Conservation (phyloP, 1,284 basidiomycete genomes). For the Tylopilus sp. region DNA sequence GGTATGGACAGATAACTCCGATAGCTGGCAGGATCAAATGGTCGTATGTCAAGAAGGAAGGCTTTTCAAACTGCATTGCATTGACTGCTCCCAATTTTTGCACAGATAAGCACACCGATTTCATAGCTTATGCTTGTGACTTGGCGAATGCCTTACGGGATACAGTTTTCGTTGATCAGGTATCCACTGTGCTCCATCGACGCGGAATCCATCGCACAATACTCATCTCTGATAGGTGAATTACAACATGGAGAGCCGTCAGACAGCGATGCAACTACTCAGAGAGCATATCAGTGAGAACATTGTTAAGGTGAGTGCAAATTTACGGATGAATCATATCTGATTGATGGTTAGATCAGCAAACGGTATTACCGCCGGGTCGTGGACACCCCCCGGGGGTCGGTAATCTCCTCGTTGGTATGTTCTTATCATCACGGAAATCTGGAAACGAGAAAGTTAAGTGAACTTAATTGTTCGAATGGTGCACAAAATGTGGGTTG, state of each 20-base stretch:
- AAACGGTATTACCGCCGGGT: constrained; percentile 77
- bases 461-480: constrained; percentile 56
- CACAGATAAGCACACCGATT: constrained; percentile 70
- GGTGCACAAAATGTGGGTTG: constrained; percentile 56
- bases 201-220: not conserved
- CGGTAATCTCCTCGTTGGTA: constrained; percentile 82
- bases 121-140: constrained; percentile 62
- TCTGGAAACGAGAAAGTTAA: constrained; percentile 57
- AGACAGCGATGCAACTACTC: constrained; percentile 69
- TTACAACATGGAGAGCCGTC: constrained; percentile 55
- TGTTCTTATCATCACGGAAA: constrained; percentile 95
- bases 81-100: not conserved
- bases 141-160: constrained; percentile 67
- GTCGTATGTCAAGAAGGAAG: constrained; percentile 58
- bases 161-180: constrained; percentile 85
- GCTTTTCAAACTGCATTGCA: constrained; percentile 35
- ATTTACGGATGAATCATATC: not conserved
- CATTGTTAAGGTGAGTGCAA: constrained; percentile 70
- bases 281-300: constrained; percentile 90
- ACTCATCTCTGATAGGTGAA: constrained; percentile 43
- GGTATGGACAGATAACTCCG: constrained; percentile 57
- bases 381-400: constrained; percentile 95
- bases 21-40: constrained; percentile 51
- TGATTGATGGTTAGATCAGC: constrained; percentile 56
- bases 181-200: constrained; percentile 29